Percentiles rank a stretch among this genome's conserved stretches.
Conservation (phyloP, 169 alveolate genomes). For the Plasmodium malariae region DNA sequence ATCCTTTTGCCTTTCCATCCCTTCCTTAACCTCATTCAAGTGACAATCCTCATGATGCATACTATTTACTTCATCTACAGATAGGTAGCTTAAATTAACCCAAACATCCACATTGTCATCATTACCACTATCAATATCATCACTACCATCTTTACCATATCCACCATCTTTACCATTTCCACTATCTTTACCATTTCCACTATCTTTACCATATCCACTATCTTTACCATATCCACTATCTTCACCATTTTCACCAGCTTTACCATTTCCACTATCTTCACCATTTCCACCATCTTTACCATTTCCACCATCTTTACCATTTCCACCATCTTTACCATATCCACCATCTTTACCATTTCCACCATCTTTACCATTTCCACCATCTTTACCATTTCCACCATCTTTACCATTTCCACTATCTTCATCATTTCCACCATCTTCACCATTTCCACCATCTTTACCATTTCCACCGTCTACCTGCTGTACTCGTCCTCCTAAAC, state of each 20-base stretch:
- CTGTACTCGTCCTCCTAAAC: no score
- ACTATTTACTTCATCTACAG: constrained; percentile 2
- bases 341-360: neutral
- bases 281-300: neutral
- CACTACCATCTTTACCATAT: neutral
- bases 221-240: neutral
- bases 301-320: neutral
- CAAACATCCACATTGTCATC: constrained; percentile 7
- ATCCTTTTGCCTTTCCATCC: neutral
- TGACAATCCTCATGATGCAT: neutral
- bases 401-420: neutral
- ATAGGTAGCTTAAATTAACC: constrained; percentile 13
- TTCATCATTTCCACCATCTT: neutral
- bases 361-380: neutral
- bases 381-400: neutral
- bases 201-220: neutral
- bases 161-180: neutral
- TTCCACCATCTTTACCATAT: neutral
- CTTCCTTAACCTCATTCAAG: neutral
- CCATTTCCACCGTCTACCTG: neutral
- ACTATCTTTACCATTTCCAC: neutral
- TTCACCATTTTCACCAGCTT: neutral
- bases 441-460: neutral
- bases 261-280: neutral
- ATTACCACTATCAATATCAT: neutral